phyloP scores from a whole-genome alignment of 345 rosid species.

The Pseudoturritis turrita region DNA sequence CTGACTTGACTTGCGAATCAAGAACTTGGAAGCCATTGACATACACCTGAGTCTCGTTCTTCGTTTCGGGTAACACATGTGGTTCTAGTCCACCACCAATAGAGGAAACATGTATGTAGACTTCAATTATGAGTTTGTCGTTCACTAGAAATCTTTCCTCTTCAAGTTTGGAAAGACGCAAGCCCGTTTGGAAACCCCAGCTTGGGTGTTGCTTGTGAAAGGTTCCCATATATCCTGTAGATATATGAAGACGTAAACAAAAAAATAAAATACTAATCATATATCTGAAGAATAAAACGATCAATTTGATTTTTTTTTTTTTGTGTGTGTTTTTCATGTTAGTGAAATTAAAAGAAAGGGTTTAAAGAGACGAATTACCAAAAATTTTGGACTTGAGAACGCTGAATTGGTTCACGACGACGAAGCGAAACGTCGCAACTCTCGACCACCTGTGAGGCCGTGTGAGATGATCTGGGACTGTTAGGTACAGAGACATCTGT shows the following conservation, averaged over 20 bases:
- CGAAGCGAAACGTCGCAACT: background rate
- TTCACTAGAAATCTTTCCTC: background rate
- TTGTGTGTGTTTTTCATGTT: background rate
- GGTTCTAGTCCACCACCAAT: background rate
- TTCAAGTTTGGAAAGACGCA: background rate
- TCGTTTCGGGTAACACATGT: background rate
- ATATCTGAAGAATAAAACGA: background rate
- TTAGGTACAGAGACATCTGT: background rate
- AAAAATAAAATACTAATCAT: background rate
- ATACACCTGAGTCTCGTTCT: background rate
- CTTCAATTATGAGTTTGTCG: background rate
- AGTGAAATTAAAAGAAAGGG: background rate
- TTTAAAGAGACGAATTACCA: no score
- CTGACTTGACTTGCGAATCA: background rate
- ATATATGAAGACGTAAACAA: background rate
- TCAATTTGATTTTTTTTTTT: background rate
- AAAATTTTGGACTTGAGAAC: background rate
- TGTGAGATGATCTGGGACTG: background rate
- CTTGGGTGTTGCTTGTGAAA: no score
- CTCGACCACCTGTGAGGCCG: background rate
- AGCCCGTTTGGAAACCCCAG: background rate
- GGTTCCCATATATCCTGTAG: no score
- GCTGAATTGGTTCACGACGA: background rate
- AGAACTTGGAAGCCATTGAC: constrained; percentile 9
- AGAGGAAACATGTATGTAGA: background rate